Evolutionary conservation across 2,329 filamentous ascomycete species (phyloP).

Genomic region (Verticillium klebahnii): DNA sequence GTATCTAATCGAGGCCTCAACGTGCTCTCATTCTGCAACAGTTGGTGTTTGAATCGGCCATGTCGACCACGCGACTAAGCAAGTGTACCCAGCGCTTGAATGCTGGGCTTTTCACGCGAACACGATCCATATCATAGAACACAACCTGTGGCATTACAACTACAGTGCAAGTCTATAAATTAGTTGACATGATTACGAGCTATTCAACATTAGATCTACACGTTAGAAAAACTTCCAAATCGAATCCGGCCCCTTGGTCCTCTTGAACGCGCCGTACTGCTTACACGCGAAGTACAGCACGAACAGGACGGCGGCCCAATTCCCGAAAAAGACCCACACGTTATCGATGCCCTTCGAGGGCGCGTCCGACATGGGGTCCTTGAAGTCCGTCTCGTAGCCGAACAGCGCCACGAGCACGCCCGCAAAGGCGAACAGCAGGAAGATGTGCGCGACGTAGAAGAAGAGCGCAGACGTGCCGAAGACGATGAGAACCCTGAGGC

Average conservation of each 20-base stretch:
- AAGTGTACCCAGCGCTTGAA: too few species aligned
- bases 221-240: slow-evolving; percentile 42
- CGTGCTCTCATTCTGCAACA: too few species aligned
- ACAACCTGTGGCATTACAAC: too few species aligned
- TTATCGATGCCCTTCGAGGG: slow-evolving; percentile 28
- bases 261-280: slow-evolving; percentile 39
- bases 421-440: slow-evolving; percentile 24
- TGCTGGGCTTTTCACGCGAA: too few species aligned
- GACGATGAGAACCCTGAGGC: slow-evolving; percentile 30
- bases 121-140: too few species aligned
- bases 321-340: slow-evolving; percentile 28
- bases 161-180: too few species aligned
- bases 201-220: neutral
- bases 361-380: slow-evolving; percentile 19
- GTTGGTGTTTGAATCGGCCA: too few species aligned
- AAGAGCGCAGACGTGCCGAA: slow-evolving; percentile 42
- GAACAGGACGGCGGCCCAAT: slow-evolving; percentile 29
- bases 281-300: slow-evolving; percentile 36
- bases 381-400: slow-evolving; percentile 26
- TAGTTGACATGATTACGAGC: too few species aligned
- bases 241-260: slow-evolving; percentile 32
- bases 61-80: too few species aligned
- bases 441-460: slow-evolving; percentile 37
- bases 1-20: too few species aligned
- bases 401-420: slow-evolving; percentile 20